Evolutionary conservation across 257 asterid species (phyloP).

Genomic region (Solanum phureja): DNA sequence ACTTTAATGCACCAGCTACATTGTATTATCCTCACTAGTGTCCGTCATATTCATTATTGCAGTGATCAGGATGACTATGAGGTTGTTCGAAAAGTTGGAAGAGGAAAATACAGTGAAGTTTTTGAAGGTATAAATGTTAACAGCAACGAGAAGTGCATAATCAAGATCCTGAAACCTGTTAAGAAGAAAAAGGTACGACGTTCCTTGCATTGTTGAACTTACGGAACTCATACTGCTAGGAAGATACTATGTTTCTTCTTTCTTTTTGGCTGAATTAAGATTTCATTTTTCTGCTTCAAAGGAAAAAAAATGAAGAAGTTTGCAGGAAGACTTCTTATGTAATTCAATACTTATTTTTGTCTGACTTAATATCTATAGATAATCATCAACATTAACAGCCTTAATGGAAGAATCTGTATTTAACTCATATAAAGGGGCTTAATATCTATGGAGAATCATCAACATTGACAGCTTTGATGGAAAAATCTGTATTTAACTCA

Average conservation of each 20-base stretch:
- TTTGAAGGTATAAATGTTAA: constrained; percentile 28
- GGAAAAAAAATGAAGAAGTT: not conserved
- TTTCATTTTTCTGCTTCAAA: not conserved
- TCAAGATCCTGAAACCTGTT: constrained; percentile 37
- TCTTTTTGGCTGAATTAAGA: not conserved
- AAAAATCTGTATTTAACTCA: not conserved
- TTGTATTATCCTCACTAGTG: not conserved
- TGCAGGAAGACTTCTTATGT: not conserved
- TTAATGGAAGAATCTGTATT: not conserved
- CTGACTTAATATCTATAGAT: not conserved
- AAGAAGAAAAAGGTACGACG: constrained; percentile 31
- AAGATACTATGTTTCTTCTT: not conserved
- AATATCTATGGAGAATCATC: not conserved
- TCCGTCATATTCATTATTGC: not conserved
- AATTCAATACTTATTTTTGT: not conserved
- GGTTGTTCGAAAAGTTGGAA: constrained; percentile 38
- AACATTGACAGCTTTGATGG: not conserved
- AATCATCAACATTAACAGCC: not conserved
- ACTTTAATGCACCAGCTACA: not conserved
- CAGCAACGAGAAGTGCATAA: constrained; percentile 25
- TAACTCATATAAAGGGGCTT: not conserved
- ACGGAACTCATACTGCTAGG: too few species aligned
- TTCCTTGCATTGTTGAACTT: not conserved
- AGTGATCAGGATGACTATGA: constrained; percentile 37
- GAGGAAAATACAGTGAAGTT: constrained; percentile 39